phyloP scores from a whole-genome alignment of 169 alveolate species.

The Toxoplasma gondii region DNA sequence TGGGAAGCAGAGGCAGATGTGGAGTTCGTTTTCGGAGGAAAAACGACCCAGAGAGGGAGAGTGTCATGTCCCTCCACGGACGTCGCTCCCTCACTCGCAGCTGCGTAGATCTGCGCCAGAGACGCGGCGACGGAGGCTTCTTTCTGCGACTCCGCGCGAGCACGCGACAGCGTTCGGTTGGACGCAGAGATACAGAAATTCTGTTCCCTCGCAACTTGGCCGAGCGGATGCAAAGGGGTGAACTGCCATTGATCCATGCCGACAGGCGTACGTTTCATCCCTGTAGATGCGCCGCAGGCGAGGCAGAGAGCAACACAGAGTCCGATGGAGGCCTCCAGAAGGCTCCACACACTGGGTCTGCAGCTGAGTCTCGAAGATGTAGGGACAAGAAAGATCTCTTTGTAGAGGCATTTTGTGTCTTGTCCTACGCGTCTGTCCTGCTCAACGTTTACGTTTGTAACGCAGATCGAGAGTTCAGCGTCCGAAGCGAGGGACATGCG shows the following conservation, averaged over 20 bases:
- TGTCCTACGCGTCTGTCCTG: too few relatives aligned
- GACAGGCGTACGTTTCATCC: slow-evolving; percentile 62
- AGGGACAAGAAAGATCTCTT: too few relatives aligned
- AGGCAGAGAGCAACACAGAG: neutral
- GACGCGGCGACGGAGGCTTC: neutral
- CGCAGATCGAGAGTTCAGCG: too few relatives aligned
- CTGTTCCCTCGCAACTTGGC: slow-evolving; percentile 69
- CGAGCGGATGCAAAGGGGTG: slow-evolving; percentile 67
- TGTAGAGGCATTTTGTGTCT: too few relatives aligned
- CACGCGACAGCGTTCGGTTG: neutral
- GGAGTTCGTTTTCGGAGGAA: neutral
- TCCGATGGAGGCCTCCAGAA: neutral
- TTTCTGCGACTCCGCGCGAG: neutral
- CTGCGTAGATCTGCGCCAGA: neutral
- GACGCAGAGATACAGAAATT: slow-evolving; percentile 68
- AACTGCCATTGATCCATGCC: slow-evolving; percentile 53
- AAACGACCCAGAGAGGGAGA: neutral
- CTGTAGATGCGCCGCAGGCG: slow-evolving; percentile 52
- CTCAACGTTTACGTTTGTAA: too few relatives aligned
- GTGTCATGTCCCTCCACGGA: neutral
- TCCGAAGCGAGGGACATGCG: too few relatives aligned
- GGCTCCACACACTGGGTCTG: neutral
- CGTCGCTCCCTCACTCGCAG: neutral
- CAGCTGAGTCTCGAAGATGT: too few relatives aligned
- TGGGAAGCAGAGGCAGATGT: neutral